Evolutionary conservation across 768 basidiomycete species (phyloP).

Genomic region (Gymnopilus junonius): DNA sequence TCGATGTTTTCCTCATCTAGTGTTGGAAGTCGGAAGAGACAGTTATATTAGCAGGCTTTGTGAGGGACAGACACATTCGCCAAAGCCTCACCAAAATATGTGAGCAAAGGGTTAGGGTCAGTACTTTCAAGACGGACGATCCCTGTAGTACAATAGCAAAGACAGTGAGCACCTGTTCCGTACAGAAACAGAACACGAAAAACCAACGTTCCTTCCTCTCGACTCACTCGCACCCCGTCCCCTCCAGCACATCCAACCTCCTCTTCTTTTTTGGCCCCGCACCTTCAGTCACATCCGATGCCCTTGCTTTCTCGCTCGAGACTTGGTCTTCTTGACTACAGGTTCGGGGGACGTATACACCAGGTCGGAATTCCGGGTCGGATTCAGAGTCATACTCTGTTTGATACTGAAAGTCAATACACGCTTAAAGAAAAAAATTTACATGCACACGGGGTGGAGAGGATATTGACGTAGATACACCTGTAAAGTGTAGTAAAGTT

Average conservation of each 20-base stretch:
- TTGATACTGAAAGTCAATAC: not conserved
- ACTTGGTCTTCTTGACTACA: slow-evolving; percentile 21
- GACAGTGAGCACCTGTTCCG: too few relatives aligned
- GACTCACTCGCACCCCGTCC: not conserved
- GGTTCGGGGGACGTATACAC: slow-evolving; percentile 36
- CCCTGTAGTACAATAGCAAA: not conserved
- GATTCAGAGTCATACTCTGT: slow-evolving; percentile 49
- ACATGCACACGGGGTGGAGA: slow-evolving; percentile 40
- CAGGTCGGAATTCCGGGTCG: slow-evolving; percentile 42
- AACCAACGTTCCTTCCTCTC: slow-evolving; percentile 4
- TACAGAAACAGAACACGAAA: not conserved
- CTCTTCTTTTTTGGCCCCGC: slow-evolving; percentile 16
- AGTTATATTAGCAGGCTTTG: not conserved
- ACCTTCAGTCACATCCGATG: not conserved
- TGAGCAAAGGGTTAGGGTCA: slow-evolving; percentile 47
- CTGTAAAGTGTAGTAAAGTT: slow-evolving; percentile 22
- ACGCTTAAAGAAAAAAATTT: not conserved
- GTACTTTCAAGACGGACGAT: not conserved
- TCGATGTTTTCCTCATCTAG: slow-evolving; percentile 42
- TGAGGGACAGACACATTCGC: not conserved
- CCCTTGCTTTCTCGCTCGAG: slow-evolving; percentile 26
- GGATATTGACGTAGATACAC: slow-evolving; percentile 35
- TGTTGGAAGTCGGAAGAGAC: not conserved
- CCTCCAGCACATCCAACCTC: slow-evolving; percentile 9
- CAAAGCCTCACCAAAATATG: slow-evolving; percentile 49